Evolutionary conservation across 345 rosid species (phyloP).

Genomic region (Fremontodendron californicum): DNA sequence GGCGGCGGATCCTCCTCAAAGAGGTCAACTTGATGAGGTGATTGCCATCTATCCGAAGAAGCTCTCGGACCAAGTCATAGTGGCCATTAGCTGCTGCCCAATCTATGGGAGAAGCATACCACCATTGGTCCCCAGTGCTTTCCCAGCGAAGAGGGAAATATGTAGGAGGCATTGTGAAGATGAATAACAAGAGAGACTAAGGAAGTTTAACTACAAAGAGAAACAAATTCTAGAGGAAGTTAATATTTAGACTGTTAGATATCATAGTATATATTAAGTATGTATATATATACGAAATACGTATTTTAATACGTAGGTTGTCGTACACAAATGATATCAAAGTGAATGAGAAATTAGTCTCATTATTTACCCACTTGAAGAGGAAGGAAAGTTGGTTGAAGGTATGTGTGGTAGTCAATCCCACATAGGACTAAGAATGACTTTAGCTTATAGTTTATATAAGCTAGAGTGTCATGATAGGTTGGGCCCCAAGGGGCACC

Average conservation of each 20-base stretch:
- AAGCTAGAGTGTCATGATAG: no score
- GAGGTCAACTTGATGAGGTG: constrained; percentile 92
- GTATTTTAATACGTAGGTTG: no score
- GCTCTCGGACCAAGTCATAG: constrained; percentile 79
- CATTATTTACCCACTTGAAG: no score
- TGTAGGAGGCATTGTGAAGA: constrained; percentile 49
- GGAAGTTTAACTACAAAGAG: background rate
- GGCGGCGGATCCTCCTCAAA: constrained; percentile 87
- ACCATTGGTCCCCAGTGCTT: constrained; percentile 94
- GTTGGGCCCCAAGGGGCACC: no score
- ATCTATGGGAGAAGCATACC: constrained; percentile 95
- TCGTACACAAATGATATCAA: no score
- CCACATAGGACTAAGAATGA: no score
- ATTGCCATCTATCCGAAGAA: constrained; percentile 73
- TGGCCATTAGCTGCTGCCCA: constrained; percentile 95
- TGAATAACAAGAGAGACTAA: background rate
- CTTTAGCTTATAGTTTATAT: no score
- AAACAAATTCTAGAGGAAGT: background rate
- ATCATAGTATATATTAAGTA: no score
- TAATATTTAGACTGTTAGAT: background rate
- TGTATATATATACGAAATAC: no score
- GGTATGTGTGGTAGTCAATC: no score
- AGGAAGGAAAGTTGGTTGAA: no score
- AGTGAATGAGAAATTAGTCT: no score
- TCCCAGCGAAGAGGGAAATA: constrained; percentile 92